Conservation (phyloP, 306 rosid genomes). For the Ormosia semicastrata region DNA sequence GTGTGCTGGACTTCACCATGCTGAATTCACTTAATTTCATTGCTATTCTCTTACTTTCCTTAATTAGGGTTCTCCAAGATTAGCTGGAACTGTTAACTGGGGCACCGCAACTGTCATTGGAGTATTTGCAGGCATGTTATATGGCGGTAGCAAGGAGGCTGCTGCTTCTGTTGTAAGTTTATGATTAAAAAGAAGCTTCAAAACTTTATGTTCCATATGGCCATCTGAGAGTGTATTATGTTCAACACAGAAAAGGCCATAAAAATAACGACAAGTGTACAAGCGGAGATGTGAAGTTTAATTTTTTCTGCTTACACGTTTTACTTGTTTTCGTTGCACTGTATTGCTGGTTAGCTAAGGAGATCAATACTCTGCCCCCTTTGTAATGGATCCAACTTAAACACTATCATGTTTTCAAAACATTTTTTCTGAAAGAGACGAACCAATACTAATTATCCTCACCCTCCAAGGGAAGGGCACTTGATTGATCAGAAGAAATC, state of each 20-base stretch:
- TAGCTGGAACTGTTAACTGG: conserved; percentile 82
- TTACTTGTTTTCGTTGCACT: not conserved
- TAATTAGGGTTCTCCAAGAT: conserved; percentile 54
- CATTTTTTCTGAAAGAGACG: not conserved
- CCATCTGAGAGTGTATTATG: not conserved
- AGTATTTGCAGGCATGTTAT: conserved; percentile 88
- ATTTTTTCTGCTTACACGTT: not conserved
- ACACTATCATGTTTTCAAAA: not conserved
- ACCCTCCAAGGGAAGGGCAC: not conserved
- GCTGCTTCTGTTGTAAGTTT: conserved; percentile 87
- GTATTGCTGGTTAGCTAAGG: not conserved
- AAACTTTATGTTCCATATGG: conserved; percentile 11
- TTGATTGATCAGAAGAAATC: not conserved
- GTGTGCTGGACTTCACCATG: not conserved
- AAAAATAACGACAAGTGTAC: not conserved
- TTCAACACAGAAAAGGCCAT: not conserved
- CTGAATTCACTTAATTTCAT: not conserved
- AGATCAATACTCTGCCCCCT: not conserved
- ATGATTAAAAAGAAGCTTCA: conserved; percentile 13
- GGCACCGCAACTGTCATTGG: conserved; percentile 86
- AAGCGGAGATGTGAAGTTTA: not conserved
- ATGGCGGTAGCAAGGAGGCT: conserved; percentile 98
- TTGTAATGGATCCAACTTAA: not conserved
- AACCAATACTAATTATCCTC: not conserved
- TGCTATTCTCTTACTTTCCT: conserved; percentile 13